Base-by-base conservation (phyloP, 371 early-diverging fungal species). In the Lichtheimia hyalospora region DNA sequence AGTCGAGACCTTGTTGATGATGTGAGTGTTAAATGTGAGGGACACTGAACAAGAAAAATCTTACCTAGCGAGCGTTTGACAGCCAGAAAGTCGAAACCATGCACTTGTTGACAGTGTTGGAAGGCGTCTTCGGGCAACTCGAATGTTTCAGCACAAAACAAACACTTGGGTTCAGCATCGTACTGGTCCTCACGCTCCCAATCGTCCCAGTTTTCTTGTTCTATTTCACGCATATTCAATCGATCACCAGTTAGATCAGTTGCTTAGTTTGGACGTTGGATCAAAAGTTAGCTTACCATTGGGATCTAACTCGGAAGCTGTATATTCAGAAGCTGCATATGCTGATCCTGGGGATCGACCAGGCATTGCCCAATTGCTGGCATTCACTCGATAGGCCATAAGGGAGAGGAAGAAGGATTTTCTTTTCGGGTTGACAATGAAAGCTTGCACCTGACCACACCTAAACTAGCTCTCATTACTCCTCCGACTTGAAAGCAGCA, bases 141-240 rank as follows among this genome's bases (percentile, higher is more conserved):
- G 57, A 82, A 83, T 0, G 66, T 67, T 14, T 75, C 63, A 3
- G 79, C 20, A 71, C 93, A 93, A 71, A 91, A 92, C 50, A 89
- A 76, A 73, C 94, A 94, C 60, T 84, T 74, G 53, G 86, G 74
- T n/a, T 73, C 74, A 6, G 74, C 63, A 14, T 70, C 70, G 24
- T 77, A 71, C 54, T 84, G 81, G 53, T 84, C 87, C 54, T 89
- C 90, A n/a, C 84, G 86, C 54, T 91, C 89, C 93, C 92, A 92
- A 64, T 91, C 58, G 23, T 52, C 58, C 57, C 57, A 54, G 41
- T 34, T 24, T 34, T 57, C 61, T 20, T 57, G 49, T n/a, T 49
- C 50, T 54, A n/a, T 15, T 28, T 18, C 15, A 51, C 18, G 25
- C 27, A 13, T 16, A n/a, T 12, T 16, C n/a, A 14, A 25, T 15